Base-by-base conservation (phyloP, 441 rosid genomes). In the Omphalea diandra region DNA sequence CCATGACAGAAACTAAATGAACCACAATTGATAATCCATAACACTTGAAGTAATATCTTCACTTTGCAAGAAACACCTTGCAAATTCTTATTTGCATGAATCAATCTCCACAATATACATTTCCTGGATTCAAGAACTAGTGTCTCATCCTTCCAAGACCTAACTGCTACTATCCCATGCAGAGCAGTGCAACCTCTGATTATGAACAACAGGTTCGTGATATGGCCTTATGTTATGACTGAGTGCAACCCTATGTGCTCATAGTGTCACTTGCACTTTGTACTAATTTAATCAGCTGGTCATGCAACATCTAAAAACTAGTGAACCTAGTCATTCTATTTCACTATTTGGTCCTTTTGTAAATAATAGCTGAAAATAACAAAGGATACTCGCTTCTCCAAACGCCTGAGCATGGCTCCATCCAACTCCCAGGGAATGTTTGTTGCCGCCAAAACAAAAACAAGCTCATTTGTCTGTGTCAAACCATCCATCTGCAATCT, bases 391-490 rank as follows among this genome's bases (percentile, higher is more conserved):
- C 96, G 77, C 83, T 94, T 94, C 86, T 92, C 99, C 35, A 94
- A 90, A 73, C 96, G 92, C 43, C 98, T 83, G 55, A 94, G 97
- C 98, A 94, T 87, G 76, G 98, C 98, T 63, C 88, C 97, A 85
- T 94, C 99, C 68, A 94, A 78, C 68, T 94, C 99, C 98, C 99
- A 94, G 0, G 99, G 99, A 62, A 94, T 96, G 77, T 94, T 92
- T 31, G 99, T 94, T 15, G 99, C 98, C 0, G 98, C 98, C 85
- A 94, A 80, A 68, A 94, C 97, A 77, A 92, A 94, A 24, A 94
- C 98, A 26, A 94, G 98, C 81, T 94, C 96, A 32, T 94, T 78
- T 4, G 97, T 80, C 73, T 74, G 78, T 10, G 81, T 85, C 88
- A 94, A 80, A 66, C 98, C 98, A 88, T 94, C 99, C 99, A 94